A percentile compares a stretch with the other conserved stretches of the same genome.
phyloP scores from a whole-genome alignment of 495 filamentous ascomycete genomes.

The Xylaria flabelliformis region DNA sequence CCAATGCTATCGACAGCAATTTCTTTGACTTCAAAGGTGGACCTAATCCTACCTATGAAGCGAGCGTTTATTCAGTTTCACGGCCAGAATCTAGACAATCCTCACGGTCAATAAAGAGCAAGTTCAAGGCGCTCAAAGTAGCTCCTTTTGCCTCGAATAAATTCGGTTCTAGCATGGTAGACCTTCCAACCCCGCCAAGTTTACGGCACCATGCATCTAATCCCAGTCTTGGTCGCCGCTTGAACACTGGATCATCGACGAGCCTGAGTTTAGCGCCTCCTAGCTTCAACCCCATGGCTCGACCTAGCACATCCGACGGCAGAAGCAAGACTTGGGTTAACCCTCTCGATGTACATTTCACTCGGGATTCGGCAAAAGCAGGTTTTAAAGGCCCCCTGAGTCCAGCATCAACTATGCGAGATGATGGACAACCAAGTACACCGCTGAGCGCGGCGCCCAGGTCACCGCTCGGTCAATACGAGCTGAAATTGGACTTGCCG shows the following conservation, averaged over 20 bases:
- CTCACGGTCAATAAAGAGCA: conserved; percentile 28
- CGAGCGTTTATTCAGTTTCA: conserved; percentile 20
- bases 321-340: conserved; percentile 45
- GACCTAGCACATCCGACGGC: conserved; percentile 41
- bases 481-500: conserved; percentile 36
- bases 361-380: conserved; percentile 27
- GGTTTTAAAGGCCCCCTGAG: background rate
- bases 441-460: conserved; percentile 32
- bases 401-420: conserved; percentile 17
- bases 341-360: conserved; percentile 50
- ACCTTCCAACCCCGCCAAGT: conserved; percentile 42
- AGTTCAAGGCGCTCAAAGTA: conserved; percentile 26
- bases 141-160: conserved; percentile 43
- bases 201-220: conserved; percentile 48
- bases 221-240: conserved; percentile 43
- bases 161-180: conserved; percentile 47
- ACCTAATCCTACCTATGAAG: conserved; percentile 10
- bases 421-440: conserved; percentile 13
- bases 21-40: conserved; percentile 18
- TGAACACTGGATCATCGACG: conserved; percentile 37
- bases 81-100: conserved; percentile 17
- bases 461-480: conserved; percentile 43
- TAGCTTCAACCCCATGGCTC: conserved; percentile 37
- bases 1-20: conserved; percentile 6
- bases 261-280: conserved; percentile 40